Evolutionary conservation across 352 stramenopile species (phyloP).

Genomic region (Globisporangium nodosum): DNA sequence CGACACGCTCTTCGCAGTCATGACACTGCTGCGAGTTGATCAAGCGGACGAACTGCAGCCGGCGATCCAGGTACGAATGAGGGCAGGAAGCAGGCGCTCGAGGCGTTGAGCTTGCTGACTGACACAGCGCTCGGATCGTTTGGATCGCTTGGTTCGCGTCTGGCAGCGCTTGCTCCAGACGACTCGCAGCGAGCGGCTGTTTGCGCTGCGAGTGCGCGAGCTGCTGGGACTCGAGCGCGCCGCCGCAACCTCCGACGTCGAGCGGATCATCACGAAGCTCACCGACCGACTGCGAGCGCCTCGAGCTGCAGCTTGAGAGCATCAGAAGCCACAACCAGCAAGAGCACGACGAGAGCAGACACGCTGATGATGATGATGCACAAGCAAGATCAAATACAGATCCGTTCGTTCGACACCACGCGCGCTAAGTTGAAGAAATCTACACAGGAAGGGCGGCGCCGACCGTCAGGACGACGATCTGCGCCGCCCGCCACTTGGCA

Average conservation of each 20-base stretch:
- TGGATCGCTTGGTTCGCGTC: too few species aligned
- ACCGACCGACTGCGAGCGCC: neutral
- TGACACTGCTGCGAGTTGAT: slow-evolving; percentile 8
- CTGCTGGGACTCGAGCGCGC: slow-evolving; percentile 6
- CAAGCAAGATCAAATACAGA: neutral
- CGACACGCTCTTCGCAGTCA: slow-evolving; percentile 12
- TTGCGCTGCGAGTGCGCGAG: slow-evolving; percentile 9
- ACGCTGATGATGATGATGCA: neutral
- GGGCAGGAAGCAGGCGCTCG: neutral
- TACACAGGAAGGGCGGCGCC: slow-evolving; percentile 10
- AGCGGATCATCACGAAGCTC: neutral
- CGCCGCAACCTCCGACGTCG: neutral
- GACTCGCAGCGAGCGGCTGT: slow-evolving; percentile 4
- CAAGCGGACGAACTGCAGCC: slow-evolving; percentile 7
- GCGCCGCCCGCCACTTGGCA: neutral
- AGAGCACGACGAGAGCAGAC: neutral
- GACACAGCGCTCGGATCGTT: too few species aligned
- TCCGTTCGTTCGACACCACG: slow-evolving; percentile 16
- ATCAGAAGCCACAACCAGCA: neutral
- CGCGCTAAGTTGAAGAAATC: slow-evolving; percentile 15
- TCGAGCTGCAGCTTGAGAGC: neutral
- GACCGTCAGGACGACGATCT: neutral
- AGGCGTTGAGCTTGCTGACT: neutral
- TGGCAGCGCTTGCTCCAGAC: slow-evolving; percentile 10
- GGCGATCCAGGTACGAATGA: slow-evolving; percentile 6